Percentiles rank a stretch among this genome's conserved stretches.
phyloP scores from a whole-genome alignment of 768 basidiomycete species.

The Gloeostereum incarnatum region DNA sequence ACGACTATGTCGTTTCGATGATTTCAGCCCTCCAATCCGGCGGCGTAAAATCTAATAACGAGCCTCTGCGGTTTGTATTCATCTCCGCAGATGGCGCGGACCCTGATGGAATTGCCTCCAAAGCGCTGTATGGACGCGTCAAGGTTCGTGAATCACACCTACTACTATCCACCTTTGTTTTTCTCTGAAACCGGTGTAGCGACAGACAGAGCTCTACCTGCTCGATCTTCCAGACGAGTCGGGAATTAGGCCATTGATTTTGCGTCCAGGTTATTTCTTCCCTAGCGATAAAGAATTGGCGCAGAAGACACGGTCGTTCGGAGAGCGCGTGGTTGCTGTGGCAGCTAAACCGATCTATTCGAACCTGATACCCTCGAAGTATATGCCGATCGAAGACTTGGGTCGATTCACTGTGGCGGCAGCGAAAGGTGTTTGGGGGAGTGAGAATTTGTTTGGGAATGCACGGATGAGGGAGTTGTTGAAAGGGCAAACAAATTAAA shows the following conservation, averaged over 20 bases:
- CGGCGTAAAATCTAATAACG: neutral
- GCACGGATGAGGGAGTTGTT: neutral
- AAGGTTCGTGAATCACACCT: neutral
- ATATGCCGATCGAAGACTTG: neutral
- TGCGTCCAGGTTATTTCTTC: constrained; percentile 23
- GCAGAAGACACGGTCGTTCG: neutral
- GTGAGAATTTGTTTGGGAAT: neutral
- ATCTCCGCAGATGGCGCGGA: neutral
- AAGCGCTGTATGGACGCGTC: neutral
- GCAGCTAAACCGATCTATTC: neutral
- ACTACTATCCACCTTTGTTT: constrained; percentile 23
- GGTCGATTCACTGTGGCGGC: neutral
- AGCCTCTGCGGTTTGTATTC: neutral
- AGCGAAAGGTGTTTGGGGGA: neutral
- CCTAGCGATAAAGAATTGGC: constrained; percentile 10
- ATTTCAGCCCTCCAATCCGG: constrained; percentile 9
- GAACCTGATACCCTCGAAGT: neutral
- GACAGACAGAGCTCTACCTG: constrained; percentile 19
- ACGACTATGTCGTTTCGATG: constrained; percentile 19
- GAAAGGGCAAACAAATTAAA: too few relatives aligned
- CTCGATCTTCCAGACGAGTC: constrained; percentile 12
- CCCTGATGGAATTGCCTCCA: neutral
- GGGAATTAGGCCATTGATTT: constrained; percentile 14
- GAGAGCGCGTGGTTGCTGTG: neutral
- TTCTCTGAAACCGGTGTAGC: constrained; percentile 17